A percentile compares a stretch with the other conserved stretches of the same genome.
Conservation (phyloP, 345 rosid species). For the Melaleuca alternifolia region DNA sequence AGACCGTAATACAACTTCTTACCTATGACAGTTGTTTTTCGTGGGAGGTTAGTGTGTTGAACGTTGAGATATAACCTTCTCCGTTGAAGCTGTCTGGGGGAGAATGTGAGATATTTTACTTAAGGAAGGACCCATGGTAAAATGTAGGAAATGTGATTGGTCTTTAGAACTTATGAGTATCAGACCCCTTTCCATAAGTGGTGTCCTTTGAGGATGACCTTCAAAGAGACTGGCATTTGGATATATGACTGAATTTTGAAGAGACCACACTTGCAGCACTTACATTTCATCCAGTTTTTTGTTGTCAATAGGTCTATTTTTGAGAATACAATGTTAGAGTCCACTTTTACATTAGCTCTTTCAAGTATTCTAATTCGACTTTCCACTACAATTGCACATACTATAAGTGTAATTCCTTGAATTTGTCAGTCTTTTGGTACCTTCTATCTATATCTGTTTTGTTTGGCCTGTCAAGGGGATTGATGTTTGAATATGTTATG, state of each 20-base stretch:
- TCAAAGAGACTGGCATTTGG: neutral
- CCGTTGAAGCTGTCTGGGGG: neutral
- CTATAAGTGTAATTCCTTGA: neutral
- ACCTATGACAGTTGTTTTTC: neutral
- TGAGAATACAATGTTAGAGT: neutral
- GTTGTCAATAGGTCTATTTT: neutral
- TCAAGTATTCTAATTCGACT: neutral
- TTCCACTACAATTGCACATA: neutral
- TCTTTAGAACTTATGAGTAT: neutral
- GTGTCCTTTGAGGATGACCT: neutral
- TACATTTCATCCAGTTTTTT: neutral
- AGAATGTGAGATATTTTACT: neutral
- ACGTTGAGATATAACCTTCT: neutral
- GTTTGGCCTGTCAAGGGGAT: neutral
- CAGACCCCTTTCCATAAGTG: neutral
- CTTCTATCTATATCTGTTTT: neutral
- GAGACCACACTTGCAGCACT: neutral
- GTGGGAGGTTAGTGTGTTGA: neutral
- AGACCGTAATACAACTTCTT: neutral
- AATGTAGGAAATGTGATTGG: neutral
- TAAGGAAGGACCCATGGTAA: neutral
- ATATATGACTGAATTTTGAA: neutral
- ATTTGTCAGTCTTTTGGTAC: neutral
- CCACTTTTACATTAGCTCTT: neutral
- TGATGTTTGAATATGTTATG: neutral